Evolutionary conservation across 805 yeast species (phyloP).

Genomic region (Scheffersomyces spartinae): DNA sequence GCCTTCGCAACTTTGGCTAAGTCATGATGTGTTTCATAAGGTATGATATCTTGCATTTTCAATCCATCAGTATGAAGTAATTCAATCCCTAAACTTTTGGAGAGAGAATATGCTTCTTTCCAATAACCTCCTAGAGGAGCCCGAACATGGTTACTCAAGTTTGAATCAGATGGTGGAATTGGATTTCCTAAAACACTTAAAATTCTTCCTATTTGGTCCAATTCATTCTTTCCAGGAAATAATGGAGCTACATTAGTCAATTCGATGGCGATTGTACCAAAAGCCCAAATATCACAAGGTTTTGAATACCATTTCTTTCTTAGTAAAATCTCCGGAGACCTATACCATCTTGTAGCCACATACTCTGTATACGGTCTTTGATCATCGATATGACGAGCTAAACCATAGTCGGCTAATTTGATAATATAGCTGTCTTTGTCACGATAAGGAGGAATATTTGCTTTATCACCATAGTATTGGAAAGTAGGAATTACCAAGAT

Average conservation of each 20-base stretch:
- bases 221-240: constrained; percentile 72
- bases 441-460: constrained; percentile 26
- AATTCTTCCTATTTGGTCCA: constrained; percentile 68
- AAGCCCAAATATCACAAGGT: constrained; percentile 81
- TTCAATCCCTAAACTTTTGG: constrained; percentile 40
- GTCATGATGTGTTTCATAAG: constrained; percentile 30
- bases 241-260: constrained; percentile 63
- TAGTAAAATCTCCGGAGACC: constrained; percentile 71
- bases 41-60: constrained; percentile 32
- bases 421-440: constrained; percentile 42
- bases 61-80: constrained; percentile 48
- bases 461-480: constrained; percentile 37
- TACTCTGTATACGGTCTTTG: constrained; percentile 56
- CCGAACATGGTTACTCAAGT: constrained; percentile 5
- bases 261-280: constrained; percentile 70
- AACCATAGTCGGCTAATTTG: constrained; percentile 72
- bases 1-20: constrained; percentile 30
- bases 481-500: constrained; percentile 55
- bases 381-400: constrained; percentile 51
- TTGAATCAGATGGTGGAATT: constrained; percentile 12
- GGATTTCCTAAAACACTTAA: constrained; percentile 71
- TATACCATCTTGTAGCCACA: constrained; percentile 78
- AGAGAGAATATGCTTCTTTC: constrained; percentile 48
- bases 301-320: constrained; percentile 50
- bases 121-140: constrained; percentile 61